A percentile compares a stretch with the other conserved stretches of the same genome.
These are phyloP conservation scores for Aspergillus sclerotiicarbonarius DNA, from an alignment of 495 filamentous ascomycete species.

Conservation along the genomic window DNA sequence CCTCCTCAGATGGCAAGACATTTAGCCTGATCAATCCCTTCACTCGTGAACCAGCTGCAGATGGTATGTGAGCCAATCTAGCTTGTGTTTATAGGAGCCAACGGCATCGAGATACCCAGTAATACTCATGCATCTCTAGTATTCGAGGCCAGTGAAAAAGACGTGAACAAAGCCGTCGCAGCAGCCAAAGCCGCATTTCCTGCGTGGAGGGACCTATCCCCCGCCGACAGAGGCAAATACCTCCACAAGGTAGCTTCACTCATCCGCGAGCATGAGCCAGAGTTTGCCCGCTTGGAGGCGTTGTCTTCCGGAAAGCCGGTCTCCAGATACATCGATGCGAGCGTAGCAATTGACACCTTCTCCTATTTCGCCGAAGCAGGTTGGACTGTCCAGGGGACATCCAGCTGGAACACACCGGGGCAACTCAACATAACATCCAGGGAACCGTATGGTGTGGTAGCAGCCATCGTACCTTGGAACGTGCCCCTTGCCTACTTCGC, in stretches of 20 bases:
- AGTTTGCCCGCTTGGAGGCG: slow-evolving; percentile 50
- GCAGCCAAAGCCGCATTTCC: slow-evolving; percentile 60
- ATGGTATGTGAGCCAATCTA: slow-evolving; percentile 24
- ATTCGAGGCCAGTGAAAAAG: slow-evolving; percentile 46
- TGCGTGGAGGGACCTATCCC: slow-evolving; percentile 50
- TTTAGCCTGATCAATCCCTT: slow-evolving; percentile 47
- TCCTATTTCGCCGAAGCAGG: slow-evolving; percentile 29
- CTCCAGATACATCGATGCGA: slow-evolving; percentile 24
- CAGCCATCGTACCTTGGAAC: slow-evolving; percentile 38
- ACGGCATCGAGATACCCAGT: background rate
- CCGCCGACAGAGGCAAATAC: slow-evolving; percentile 39
- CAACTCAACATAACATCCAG: slow-evolving; percentile 44
- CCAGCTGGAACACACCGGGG: slow-evolving; percentile 58
- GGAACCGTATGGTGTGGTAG: slow-evolving; percentile 36
- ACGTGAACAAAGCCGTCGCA: slow-evolving; percentile 57
- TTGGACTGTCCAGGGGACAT: slow-evolving; percentile 43
- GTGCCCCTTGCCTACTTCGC: slow-evolving; percentile 27
- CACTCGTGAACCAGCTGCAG: slow-evolving; percentile 40
- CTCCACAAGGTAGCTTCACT: slow-evolving; percentile 54
- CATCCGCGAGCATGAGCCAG: slow-evolving; percentile 40
- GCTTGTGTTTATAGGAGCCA: background rate
- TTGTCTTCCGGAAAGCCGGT: slow-evolving; percentile 30
- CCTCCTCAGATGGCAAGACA: slow-evolving; percentile 41
- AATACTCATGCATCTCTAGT: slow-evolving; percentile 21
- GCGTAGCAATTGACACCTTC: slow-evolving; percentile 22